Conservation (phyloP, 2,329 filamentous ascomycete genomes). For the Colletotrichum chrysophilum region DNA sequence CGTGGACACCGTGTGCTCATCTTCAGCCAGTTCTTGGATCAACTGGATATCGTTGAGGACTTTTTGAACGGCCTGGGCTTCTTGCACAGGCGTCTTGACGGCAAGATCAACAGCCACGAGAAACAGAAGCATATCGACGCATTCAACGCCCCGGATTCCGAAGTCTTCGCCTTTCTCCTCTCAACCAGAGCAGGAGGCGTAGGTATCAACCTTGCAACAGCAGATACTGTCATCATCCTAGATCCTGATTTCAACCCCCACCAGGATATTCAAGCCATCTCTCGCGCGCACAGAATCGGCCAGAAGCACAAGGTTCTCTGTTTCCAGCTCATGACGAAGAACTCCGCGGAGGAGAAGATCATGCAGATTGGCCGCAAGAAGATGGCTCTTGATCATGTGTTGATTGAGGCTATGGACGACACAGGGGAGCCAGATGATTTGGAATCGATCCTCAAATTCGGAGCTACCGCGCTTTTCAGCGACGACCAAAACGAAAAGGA, state of each 20-base stretch:
- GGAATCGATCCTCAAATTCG: constrained; percentile 86
- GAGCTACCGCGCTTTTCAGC: constrained; percentile 84
- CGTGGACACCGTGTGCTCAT: constrained; percentile 90
- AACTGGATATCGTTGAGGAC: constrained; percentile 90
- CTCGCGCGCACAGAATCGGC: constrained; percentile 92
- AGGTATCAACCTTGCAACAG: constrained; percentile 95
- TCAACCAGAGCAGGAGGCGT: constrained; percentile 96
- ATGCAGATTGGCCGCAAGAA: constrained; percentile 96
- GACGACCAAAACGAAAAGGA: constrained; percentile 68
- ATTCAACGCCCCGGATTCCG: constrained; percentile 85
- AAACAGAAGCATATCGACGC: constrained; percentile 95
- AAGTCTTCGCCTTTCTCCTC: constrained; percentile 87
- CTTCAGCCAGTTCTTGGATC: constrained; percentile 93
- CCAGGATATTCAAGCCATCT: constrained; percentile 95
- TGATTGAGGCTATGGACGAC: constrained; percentile 94
- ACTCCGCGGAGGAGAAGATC: constrained; percentile 92
- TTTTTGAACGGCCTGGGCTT: constrained; percentile 81
- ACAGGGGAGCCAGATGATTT: constrained; percentile 80
- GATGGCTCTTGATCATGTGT: constrained; percentile 91
- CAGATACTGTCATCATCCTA: constrained; percentile 97
- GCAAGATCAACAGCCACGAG: constrained; percentile 78
- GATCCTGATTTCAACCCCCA: constrained; percentile 98
- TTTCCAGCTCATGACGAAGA: constrained; percentile 90
- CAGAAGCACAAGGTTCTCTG: constrained; percentile 96
- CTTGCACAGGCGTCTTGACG: constrained; percentile 82